Base-by-base conservation (phyloP, 768 basidiomycete species). In the Exidia glandulosa region DNA sequence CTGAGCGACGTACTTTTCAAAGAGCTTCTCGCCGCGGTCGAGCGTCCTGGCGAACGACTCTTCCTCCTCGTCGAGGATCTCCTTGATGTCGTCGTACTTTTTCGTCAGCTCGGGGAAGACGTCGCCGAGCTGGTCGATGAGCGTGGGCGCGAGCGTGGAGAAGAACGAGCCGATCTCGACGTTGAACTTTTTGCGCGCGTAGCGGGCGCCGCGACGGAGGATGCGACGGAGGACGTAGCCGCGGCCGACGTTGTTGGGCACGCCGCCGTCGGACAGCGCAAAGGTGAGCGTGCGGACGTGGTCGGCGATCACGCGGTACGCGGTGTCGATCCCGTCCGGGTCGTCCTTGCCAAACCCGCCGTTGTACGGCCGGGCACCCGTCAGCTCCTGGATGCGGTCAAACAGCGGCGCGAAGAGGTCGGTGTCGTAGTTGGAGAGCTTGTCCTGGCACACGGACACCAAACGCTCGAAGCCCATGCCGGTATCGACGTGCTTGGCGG, bases 381-480 rank as follows among this genome's bases (percentile, higher is more conserved):
- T 94, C 56, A 99, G 74, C 71, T 92, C 85, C 68, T 88, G 88
- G 57, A 99, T 88, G 72, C 81, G 88, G 36, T 72, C 75, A 69
- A 99, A 98, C 59, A 98, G 86, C 3, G 94, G 94, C 1, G 77
- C 70, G 73, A 99, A 99, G 61, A 96, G 80, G 67, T 99, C 96
- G 56, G 96, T 98, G 71, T 99, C 96, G 74, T 99, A 99, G 74
- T 98, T 99, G 54, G 95, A 98, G 27, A 82, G 77, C 68, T 83
- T 88, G 73, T 92, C 84, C 71, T 99, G 96, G 7, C 98, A 77
- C 41, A 88, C 86, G 16, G 94, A 96, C 30, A 99, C 96, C 31
- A 99, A 79, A 57, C 96, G 90, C 72, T 99, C 96, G 72, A 96
- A 99, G 47, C 96, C 96, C 94, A 99, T 94, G 57, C 96, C 96